A percentile compares a stretch with the other conserved stretches of the same genome.
phyloP scores from a whole-genome alignment of 768 basidiomycete species.

The Boletus rubroflammeus region DNA sequence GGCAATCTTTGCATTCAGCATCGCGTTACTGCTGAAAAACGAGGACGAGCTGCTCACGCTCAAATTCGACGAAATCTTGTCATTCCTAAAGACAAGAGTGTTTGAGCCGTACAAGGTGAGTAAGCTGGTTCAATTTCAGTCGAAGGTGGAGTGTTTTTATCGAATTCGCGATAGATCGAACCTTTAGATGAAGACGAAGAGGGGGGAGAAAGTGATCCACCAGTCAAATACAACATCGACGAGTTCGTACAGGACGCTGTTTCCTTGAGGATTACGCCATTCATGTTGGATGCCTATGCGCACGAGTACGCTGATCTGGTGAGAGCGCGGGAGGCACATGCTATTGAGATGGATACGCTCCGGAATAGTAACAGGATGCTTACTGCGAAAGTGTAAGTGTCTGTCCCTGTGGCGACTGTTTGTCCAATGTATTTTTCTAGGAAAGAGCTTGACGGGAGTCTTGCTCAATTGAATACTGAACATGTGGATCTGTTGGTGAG shows the following conservation, averaged over 20 bases:
- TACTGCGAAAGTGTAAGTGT: conserved; percentile 71
- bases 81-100: conserved; percentile 75
- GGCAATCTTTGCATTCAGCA: conserved; percentile 92
- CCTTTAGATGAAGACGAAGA: conserved; percentile 28
- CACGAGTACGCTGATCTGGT: conserved; percentile 85
- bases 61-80: conserved; percentile 89
- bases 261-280: conserved; percentile 83
- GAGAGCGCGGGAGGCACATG: conserved; percentile 76
- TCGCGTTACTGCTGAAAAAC: conserved; percentile 82
- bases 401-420: neutral
- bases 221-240: conserved; percentile 59
- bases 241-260: conserved; percentile 88
- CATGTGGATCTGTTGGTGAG: conserved; percentile 73
- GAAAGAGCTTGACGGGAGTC: conserved; percentile 71
- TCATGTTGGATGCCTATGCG: conserved; percentile 89
- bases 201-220: conserved; percentile 12
- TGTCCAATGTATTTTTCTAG: conserved; percentile 37
- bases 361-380: conserved; percentile 76
- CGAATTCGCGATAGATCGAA: conserved; percentile 22
- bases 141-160: neutral
- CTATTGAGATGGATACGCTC: conserved; percentile 77
- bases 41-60: conserved; percentile 73
- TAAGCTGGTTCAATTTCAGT: neutral
- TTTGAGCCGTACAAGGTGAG: conserved; percentile 77
- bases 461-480: conserved; percentile 78